Evolutionary conservation across 169 alveolate genomes (phyloP).

Genomic region (Miamiensis avidus): DNA sequence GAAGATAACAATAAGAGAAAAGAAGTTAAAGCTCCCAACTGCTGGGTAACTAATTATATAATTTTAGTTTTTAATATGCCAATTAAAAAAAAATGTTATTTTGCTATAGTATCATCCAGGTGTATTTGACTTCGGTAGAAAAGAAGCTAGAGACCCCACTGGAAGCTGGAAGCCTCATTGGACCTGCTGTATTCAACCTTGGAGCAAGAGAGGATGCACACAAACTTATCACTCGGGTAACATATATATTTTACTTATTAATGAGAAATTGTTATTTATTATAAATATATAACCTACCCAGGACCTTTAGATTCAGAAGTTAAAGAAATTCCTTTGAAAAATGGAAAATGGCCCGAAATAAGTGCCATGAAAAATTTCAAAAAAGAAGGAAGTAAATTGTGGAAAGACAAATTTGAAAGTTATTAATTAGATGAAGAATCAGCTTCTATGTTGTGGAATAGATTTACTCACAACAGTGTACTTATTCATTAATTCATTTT

Average conservation of each 20-base stretch:
- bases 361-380: constrained; percentile 52
- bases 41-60: not conserved
- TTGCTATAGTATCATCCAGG: constrained; percentile 65
- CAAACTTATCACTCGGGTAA: constrained; percentile 71
- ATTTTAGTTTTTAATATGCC: not conserved
- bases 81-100: constrained; percentile 30
- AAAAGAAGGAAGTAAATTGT: constrained; percentile 33
- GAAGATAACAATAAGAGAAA: constrained; percentile 56
- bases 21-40: constrained; percentile 44
- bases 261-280: not conserved
- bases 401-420: constrained; percentile 19
- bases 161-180: constrained; percentile 75
- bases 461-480: constrained; percentile 25
- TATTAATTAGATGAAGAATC: constrained; percentile 12
- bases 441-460: constrained; percentile 6
- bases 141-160: not conserved
- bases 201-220: constrained; percentile 82
- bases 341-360: constrained; percentile 52
- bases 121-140: constrained; percentile 60
- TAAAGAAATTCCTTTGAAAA: constrained; percentile 25
- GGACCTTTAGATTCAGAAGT: constrained; percentile 52
- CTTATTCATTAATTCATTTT: not conserved
- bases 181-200: constrained; percentile 87
- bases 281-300: not conserved
- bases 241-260: not conserved